Percentiles rank a stretch among this genome's conserved stretches.
phyloP scores from a whole-genome alignment of 2,329 filamentous ascomycete species.

The Colletotrichum sp. region DNA sequence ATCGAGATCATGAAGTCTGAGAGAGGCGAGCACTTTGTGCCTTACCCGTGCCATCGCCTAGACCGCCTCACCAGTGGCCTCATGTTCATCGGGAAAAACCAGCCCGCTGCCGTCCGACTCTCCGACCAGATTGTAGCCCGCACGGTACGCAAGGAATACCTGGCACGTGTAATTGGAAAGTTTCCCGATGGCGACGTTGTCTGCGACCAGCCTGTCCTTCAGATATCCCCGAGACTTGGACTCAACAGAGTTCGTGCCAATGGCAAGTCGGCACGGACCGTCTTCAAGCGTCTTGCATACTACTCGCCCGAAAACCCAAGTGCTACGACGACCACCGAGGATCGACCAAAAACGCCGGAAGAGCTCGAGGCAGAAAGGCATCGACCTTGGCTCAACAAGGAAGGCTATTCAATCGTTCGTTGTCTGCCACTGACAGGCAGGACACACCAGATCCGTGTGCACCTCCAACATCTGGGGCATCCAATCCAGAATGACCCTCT shows the following conservation, averaged over 20 bases:
- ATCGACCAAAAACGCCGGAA: conserved; percentile 28
- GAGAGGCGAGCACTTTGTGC: conserved; percentile 58
- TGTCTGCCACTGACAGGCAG: conserved; percentile 92
- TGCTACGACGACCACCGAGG: conserved; percentile 23
- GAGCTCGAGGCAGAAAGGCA: conserved; percentile 26
- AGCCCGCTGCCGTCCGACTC: conserved; percentile 78
- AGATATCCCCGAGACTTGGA: conserved; percentile 93
- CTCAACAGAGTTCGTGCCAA: conserved; percentile 93
- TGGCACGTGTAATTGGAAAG: conserved; percentile 87
- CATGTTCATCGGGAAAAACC: conserved; percentile 95
- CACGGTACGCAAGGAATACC: conserved; percentile 92
- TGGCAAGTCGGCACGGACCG: conserved; percentile 87
- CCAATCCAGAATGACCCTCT: conserved; percentile 98
- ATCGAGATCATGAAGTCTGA: conserved; percentile 92
- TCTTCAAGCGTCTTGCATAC: conserved; percentile 93
- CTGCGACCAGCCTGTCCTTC: conserved; percentile 91
- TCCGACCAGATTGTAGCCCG: conserved; percentile 78
- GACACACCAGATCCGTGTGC: conserved; percentile 94
- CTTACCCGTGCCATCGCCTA: conserved; percentile 85
- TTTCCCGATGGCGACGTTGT: conserved; percentile 92
- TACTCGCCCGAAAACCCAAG: conserved; percentile 63
- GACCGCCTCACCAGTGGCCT: conserved; percentile 94
- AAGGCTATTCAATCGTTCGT: conserved; percentile 92
- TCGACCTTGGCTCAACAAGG: conserved; percentile 55
- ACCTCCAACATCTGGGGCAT: conserved; percentile 92